Evolutionary conservation across 2,329 filamentous ascomycete genomes (phyloP), one percentile per base, ranked within the genome.

Genomic region (Aspergillus pseudotamarii): DNA sequence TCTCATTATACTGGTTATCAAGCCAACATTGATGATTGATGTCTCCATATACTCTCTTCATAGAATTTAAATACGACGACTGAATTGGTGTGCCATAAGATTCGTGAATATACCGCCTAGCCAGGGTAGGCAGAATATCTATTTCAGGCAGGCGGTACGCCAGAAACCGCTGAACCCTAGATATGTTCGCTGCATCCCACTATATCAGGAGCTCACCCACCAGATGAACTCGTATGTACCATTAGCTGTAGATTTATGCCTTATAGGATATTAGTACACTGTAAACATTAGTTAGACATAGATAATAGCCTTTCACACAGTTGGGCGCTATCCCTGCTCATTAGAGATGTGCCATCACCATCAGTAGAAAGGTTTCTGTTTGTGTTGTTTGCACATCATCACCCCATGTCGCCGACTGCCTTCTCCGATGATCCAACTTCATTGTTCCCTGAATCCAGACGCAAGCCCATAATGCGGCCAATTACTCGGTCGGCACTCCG

Each of bases 381-480:
- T 66, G 62, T 21, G 55, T 11, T 58, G 62, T 72, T 73, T 73
- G 69, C 68, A 68, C 45, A 21, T 11, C 21, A 34, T 61, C 60
- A 50, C 38, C 56, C 36, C 23, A 55, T 50, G 58, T 48, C 66
- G 57, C 64, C 62, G 48, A 51, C 46, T 51, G 32, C 48, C 21
- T 55, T 54, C 50, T 56, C 50, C 32, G 59, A 43, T 55, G 50
- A 28, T 34, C 56, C 56, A 51, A 63, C 38, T 56, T 63, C 57
- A 58, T 34, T 60, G 57, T 61, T 38, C 58, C 43, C 38, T 14
- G 54, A 54, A 45, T 12, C 32, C 19, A 45, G 23, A 41, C 55
- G 50, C 45, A 36, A 26, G 19, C 51, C 61, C 69, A 73, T 64
- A 59, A 80, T 80, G 78, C 76, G 76, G 53, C 64, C 72, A 46